Conservation (phyloP, 1,284 basidiomycete species). For the Inonotus obliquus region DNA sequence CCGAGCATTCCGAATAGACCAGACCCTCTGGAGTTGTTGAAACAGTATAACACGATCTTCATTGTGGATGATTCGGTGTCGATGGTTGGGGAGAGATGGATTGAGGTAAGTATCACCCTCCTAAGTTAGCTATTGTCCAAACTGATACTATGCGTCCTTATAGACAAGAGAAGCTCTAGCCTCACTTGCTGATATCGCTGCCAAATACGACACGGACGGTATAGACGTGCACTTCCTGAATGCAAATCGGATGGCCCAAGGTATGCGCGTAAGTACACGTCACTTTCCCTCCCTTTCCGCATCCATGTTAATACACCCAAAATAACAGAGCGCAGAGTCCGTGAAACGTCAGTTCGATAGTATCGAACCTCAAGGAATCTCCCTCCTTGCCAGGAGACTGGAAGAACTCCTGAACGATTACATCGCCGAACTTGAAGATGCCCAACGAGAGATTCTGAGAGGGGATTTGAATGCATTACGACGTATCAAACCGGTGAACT, state of each 20-base stretch:
- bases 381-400: constrained; percentile 46
- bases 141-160: background rate
- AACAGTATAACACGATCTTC: constrained; percentile 47
- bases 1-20: background rate
- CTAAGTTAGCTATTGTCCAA: too few species aligned
- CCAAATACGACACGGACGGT: constrained; percentile 43
- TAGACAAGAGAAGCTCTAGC: constrained; percentile 41
- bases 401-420: constrained; percentile 44
- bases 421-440: constrained; percentile 38
- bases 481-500: constrained; percentile 51
- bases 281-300: background rate
- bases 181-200: constrained; percentile 38
- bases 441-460: constrained; percentile 27
- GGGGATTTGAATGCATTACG: constrained; percentile 29
- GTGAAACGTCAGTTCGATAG: constrained; percentile 39
- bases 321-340: constrained; percentile 25
- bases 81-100: constrained; percentile 46
- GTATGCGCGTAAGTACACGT: constrained; percentile 33
- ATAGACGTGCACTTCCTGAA: constrained; percentile 51
- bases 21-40: constrained; percentile 25
- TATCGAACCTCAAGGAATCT: constrained; percentile 40
- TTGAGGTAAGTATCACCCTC: constrained; percentile 33
- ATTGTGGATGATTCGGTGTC: constrained; percentile 57
- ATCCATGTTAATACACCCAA: background rate
- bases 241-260: constrained; percentile 25